phyloP scores from a whole-genome alignment of 768 basidiomycete genomes.

The Psilocybe subaeruginosa region DNA sequence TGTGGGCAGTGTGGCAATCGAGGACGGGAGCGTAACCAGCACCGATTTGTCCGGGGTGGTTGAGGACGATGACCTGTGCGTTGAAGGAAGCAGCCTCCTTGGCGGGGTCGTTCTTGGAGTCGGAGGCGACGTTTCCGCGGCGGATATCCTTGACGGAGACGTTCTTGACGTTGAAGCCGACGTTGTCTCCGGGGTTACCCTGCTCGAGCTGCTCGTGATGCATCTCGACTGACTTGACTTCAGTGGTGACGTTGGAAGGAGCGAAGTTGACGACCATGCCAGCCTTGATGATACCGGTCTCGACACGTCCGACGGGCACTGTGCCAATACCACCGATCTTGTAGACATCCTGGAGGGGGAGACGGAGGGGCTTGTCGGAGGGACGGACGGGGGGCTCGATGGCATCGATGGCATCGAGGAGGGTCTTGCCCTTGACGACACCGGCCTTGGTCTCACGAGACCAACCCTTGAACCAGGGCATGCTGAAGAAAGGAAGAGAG shows the following conservation, averaged over 20 bases:
- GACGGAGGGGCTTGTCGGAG: conserved; percentile 99
- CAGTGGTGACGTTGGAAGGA: conserved; percentile 97
- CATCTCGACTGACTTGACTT: conserved; percentile 99
- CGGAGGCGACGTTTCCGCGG: conserved; percentile 98
- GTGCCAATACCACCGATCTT: conserved; percentile 99
- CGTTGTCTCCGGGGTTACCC: conserved; percentile 98
- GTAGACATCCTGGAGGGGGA: conserved; percentile 99
- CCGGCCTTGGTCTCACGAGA: conserved; percentile 94
- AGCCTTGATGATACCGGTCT: conserved; percentile 99
- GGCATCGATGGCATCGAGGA: conserved; percentile 99
- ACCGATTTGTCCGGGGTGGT: conserved; percentile 99
- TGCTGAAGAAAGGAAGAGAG: conserved; percentile 50
- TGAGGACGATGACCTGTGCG: conserved; percentile 99
- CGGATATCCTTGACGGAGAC: conserved; percentile 99
- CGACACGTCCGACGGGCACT: conserved; percentile 99
- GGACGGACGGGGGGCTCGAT: conserved; percentile 98
- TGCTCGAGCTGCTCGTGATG: conserved; percentile 97
- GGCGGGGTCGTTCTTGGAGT: conserved; percentile 99
- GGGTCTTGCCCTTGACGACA: conserved; percentile 96
- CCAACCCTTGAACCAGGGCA: conserved; percentile 99
- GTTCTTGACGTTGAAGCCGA: conserved; percentile 99
- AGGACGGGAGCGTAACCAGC: conserved; percentile 99
- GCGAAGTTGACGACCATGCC: conserved; percentile 99
- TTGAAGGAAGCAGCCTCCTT: conserved; percentile 99
- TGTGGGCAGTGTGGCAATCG: conserved; percentile 99